phyloP scores from a whole-genome alignment of 2,329 filamentous ascomycete species.

The Pseudofabraea citricarpa region DNA sequence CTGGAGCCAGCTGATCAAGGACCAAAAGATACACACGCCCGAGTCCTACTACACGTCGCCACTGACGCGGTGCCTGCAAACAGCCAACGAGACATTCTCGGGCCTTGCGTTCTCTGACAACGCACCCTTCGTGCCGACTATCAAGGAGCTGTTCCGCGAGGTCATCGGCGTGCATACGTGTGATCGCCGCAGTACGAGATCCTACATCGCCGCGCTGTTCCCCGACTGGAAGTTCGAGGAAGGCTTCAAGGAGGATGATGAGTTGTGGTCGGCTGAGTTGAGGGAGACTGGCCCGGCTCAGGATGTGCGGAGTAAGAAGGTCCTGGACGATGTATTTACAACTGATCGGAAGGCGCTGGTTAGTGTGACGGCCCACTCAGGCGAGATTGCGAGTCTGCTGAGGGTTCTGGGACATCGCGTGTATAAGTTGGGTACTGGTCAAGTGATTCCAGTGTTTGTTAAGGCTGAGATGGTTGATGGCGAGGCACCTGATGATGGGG shows the following conservation, averaged over 20 bases:
- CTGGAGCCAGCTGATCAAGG: conserved; percentile 48
- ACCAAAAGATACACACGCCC: conserved; percentile 53
- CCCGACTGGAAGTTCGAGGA: conserved; percentile 53
- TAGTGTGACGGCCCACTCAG: conserved; percentile 56
- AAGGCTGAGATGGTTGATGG: conserved; percentile 43
- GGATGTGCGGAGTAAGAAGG: conserved; percentile 40
- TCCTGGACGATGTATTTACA: conserved; percentile 53
- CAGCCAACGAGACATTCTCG: conserved; percentile 55
- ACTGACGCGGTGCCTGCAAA: conserved; percentile 56
- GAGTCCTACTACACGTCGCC: conserved; percentile 62
- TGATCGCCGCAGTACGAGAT: conserved; percentile 53
- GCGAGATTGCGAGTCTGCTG: conserved; percentile 39
- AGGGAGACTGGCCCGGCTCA: conserved; percentile 43
- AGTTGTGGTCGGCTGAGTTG: conserved; percentile 38
- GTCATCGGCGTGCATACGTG: conserved; percentile 66
- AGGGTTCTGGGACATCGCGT: conserved; percentile 52
- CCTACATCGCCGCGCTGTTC: conserved; percentile 45
- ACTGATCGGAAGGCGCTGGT: conserved; percentile 50
- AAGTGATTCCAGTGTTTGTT: conserved; percentile 64
- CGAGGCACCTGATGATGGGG: conserved; percentile 5
- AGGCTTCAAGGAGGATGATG: conserved; percentile 55
- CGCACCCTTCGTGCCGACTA: conserved; percentile 48
- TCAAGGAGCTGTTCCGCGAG: conserved; percentile 65
- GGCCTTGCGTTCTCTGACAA: conserved; percentile 45
- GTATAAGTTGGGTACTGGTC: conserved; percentile 61